Evolutionary conservation across 352 stramenopile species (phyloP).

Genomic region (Globisporangium takayamanum): DNA sequence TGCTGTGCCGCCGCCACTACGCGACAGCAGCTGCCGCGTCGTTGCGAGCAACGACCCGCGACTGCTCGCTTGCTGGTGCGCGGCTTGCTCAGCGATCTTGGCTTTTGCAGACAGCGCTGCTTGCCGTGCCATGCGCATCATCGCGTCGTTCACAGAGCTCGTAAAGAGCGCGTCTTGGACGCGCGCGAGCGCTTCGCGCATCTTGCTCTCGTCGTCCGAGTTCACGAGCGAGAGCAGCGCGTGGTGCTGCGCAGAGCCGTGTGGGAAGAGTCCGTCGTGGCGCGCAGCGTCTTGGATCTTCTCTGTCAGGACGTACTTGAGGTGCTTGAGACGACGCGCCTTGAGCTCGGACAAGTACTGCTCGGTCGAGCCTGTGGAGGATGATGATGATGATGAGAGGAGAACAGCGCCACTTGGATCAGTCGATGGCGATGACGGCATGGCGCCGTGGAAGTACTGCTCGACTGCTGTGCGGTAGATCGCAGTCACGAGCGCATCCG

Average conservation of each 20-base stretch:
- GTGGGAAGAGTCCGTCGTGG: conserved; percentile 62
- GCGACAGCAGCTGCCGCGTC: conserved; percentile 61
- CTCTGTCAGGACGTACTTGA: conserved; percentile 71
- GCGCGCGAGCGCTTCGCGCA: conserved; percentile 45
- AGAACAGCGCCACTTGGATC: conserved; percentile 6
- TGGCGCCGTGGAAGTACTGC: conserved; percentile 10
- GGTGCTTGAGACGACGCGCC: conserved; percentile 36
- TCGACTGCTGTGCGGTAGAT: conserved; percentile 16
- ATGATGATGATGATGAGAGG: too few species aligned
- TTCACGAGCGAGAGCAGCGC: conserved; percentile 35
- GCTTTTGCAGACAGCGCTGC: conserved; percentile 73
- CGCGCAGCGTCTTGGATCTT: conserved; percentile 66
- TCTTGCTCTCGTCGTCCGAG: conserved; percentile 42
- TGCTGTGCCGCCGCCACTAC: conserved; percentile 15
- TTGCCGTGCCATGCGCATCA: conserved; percentile 79
- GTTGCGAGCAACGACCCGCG: conserved; percentile 64
- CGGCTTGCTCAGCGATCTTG: conserved; percentile 74
- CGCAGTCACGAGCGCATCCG: conserved; percentile 1
- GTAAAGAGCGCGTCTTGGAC: conserved; percentile 68
- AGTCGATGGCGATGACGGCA: conserved; percentile 2
- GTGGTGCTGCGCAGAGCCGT: conserved; percentile 59
- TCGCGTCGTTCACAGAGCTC: conserved; percentile 67
- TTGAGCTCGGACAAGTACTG: conserved; percentile 9
- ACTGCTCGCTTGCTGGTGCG: conserved; percentile 57
- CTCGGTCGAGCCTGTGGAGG: conserved; percentile 2